Evolutionary conservation across 2,329 filamentous ascomycete genomes (phyloP).

Genomic region (Elsinoe batatas): DNA sequence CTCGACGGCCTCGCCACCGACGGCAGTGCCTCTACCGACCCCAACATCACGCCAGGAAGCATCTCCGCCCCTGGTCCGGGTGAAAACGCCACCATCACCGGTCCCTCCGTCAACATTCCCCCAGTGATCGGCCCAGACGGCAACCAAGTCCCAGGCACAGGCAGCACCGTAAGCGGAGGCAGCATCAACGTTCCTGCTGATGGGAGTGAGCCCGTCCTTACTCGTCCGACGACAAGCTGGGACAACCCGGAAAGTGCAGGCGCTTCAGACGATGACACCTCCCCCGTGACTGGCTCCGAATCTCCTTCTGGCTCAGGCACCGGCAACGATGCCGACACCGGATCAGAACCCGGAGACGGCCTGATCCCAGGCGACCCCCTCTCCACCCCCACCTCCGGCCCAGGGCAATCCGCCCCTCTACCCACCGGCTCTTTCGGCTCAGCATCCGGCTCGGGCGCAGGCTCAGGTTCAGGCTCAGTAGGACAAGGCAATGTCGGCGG

Average conservation of each 20-base stretch:
- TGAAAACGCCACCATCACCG: background rate
- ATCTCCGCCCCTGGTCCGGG: background rate
- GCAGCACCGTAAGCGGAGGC: too few relatives aligned
- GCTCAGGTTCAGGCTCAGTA: background rate
- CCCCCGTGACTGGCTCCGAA: background rate
- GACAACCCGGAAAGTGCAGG: too few relatives aligned
- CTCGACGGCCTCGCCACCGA: background rate
- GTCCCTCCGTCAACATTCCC: background rate
- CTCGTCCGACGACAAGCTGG: too few relatives aligned
- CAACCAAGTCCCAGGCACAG: too few relatives aligned
- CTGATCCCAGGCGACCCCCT: background rate
- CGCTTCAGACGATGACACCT: background rate
- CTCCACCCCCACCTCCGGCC: background rate
- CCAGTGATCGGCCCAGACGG: background rate
- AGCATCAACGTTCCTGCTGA: too few relatives aligned
- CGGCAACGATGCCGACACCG: background rate
- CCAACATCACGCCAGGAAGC: background rate
- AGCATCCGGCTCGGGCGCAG: too few relatives aligned
- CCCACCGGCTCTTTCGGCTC: background rate
- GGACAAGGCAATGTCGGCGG: background rate
- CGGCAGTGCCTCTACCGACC: background rate
- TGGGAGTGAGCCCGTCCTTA: too few relatives aligned
- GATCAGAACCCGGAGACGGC: background rate
- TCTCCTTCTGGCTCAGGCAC: too few relatives aligned
- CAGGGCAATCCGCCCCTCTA: background rate